phyloP scores from a whole-genome alignment of 164 flowering plant species.

The Vitis amurensis region DNA sequence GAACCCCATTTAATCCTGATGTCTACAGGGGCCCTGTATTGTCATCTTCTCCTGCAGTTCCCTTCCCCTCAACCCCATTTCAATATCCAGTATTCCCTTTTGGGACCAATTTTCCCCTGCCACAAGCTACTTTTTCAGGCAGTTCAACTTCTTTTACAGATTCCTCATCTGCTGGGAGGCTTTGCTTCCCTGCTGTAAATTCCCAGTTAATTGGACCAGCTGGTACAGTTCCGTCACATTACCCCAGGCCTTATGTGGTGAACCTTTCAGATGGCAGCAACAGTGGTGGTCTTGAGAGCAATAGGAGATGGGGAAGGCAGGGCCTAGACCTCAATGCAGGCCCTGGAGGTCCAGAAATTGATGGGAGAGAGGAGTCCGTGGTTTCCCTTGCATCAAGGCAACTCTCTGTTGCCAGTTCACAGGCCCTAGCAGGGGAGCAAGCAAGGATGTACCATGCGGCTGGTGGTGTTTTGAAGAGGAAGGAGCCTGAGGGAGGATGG shows the following conservation, averaged over 20 bases:
- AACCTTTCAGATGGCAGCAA: constrained; percentile 45
- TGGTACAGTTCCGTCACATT: constrained; percentile 52
- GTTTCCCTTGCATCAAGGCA: constrained; percentile 47
- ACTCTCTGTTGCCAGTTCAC: constrained; percentile 53
- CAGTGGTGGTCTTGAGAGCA: constrained; percentile 42
- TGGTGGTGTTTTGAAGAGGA: constrained; percentile 54
- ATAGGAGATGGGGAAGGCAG: constrained; percentile 66
- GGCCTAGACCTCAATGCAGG: constrained; percentile 89
- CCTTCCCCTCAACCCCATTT: constrained; percentile 51
- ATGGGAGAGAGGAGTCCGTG: constrained; percentile 61
- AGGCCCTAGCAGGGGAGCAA: constrained; percentile 63
- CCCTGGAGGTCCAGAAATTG: constrained; percentile 60
- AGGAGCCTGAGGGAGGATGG: constrained; percentile 68
- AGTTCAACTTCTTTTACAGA: constrained; percentile 60
- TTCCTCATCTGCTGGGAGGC: constrained; percentile 54
- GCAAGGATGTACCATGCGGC: constrained; percentile 55
- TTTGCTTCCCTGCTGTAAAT: constrained; percentile 47
- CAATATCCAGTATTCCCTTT: constrained; percentile 70
- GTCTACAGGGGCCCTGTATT: constrained; percentile 68
- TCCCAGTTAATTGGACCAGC: constrained; percentile 59
- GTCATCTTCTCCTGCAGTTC: constrained; percentile 73
- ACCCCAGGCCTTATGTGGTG: constrained; percentile 62
- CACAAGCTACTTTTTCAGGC: constrained; percentile 60
- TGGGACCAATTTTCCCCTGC: constrained; percentile 59
- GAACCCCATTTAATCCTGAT: constrained; percentile 53